Percentiles rank a stretch among this genome's conserved stretches.
phyloP scores from a whole-genome alignment of 306 rosid genomes.

The Sindora glabra region DNA sequence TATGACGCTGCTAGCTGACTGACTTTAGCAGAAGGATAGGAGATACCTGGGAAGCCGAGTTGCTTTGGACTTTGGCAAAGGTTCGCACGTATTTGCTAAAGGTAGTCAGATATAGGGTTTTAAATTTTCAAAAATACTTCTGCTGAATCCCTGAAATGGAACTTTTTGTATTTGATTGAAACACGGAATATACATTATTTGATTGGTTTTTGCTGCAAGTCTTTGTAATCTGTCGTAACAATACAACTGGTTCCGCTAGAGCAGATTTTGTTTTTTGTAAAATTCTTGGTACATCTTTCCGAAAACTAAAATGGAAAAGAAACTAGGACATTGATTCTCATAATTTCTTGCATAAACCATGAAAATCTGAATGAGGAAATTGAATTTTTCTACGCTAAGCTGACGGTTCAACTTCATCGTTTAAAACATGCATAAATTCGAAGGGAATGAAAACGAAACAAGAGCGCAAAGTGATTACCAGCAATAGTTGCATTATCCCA shows the following conservation, averaged over 20 bases:
- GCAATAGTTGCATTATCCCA: conserved; percentile 98
- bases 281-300: neutral
- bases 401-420: neutral
- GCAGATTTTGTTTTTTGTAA: neutral
- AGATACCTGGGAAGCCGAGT: neutral
- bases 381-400: neutral
- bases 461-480: conserved; percentile 27
- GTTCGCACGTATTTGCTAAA: neutral
- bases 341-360: neutral
- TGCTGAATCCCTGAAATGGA: neutral
- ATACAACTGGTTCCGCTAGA: too few species aligned
- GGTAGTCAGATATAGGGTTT: neutral
- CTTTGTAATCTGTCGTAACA: neutral
- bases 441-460: neutral
- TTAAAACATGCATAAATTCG: neutral
- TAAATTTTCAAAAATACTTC: neutral
- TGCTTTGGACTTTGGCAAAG: neutral
- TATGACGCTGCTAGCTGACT: neutral
- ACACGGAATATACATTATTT: too few species aligned
- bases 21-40: neutral
- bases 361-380: neutral
- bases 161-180: neutral
- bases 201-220: neutral
- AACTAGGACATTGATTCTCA: neutral
- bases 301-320: neutral